Base-by-base conservation (phyloP, 2,329 filamentous ascomycete genomes). In the Fusarium globosum region DNA sequence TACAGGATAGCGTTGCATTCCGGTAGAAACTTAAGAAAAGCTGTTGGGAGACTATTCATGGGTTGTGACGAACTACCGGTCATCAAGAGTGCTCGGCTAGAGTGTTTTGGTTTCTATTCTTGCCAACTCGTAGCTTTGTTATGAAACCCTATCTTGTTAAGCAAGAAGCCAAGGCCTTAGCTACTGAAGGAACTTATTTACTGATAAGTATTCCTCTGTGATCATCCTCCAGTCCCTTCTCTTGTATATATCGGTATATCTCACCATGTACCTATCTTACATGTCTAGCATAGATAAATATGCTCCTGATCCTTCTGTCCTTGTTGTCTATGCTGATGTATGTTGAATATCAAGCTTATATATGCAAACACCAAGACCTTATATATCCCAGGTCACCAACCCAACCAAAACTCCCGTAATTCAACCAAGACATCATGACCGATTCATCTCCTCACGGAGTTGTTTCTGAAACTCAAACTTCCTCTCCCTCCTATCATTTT, bases 391-490 rank as follows among this genome's bases (percentile, higher is more conserved):
- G 10, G n/a, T 35, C 55, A n/a, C 20, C 9, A 61, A 49, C 45
- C 42, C 36, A 41, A 15, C 41, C 18, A 1, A 35, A n/a, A 42
- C 30, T 28, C 58, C 58, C 23, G 4, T 8, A 26, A 14, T 21
- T 48, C 23, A 18, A n/a, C 4, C 35, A 21, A 61, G n/a, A n/a
- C 30, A 18, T 69, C 48, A 69, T 38, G 49, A 42, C 36, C 12
- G 39, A 12, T 7, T 18, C 57, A 69, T 56, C 26, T 69, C n/a
- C 2, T 56, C 16, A 16, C 26, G 38, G 20, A 69, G 65, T 13
- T 28, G 33, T 63, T 55, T 68, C 48, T 69, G 66, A 18, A 69
- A 69, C 23, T 69, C 65, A 26, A 51, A 69, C 57, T 69, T 69
- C 28, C 33, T 63, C 38, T 69, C 66, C 33, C 66, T 35, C 14